Base-by-base conservation (phyloP, 192 early-diverging fungal genomes). In the Coemansia asiatica region DNA sequence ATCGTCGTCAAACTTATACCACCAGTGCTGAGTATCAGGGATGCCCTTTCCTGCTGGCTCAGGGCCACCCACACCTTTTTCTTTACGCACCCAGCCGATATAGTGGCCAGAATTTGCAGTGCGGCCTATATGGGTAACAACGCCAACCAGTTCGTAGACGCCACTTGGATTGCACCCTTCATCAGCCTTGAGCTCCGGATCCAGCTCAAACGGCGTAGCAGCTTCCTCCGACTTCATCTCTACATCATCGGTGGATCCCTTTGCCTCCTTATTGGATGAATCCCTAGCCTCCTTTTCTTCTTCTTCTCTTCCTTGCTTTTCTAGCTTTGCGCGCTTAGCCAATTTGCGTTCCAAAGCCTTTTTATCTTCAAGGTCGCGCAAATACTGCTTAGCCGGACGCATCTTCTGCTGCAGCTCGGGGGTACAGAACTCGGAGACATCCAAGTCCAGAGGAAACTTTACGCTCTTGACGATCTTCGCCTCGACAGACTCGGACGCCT, bases 381-480 rank as follows among this genome's bases (percentile, higher is more conserved):
- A 63, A 40, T 85, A 81, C 36, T 75, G 60, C 63, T 86, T 87
- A 2, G 84, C 85, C 4, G 88, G 87, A 1, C 70, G 69, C 31
- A 96, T 82, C 64, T 93, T 95, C 26, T 82, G 75, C 47, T 90
- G 86, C 21, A 99, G 85, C 67, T 93, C 91, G 6, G 87, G 66
- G 13, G 94, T 94, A 68, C 94, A 95, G 56, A 93, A 87, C 60
- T 91, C 87, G n/a, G 89, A 83, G 8, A 88, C 89, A 64, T 99
- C 96, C 33, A 96, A 81, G 22, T 95, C 93, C 33, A 95, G 84
- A 16, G 97, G 96, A 71, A 94, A 98, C 72, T 94, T 91, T 49
- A 99, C 96, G 71, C 89, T 90, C 68, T 95, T 94, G 61, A 97
- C 74, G 75, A 99, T 98, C 75, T 99, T 99, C 13, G 94, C 91